Evolutionary conservation across 2,329 filamentous ascomycete species (phyloP).

Genomic region (Diaporthe sp.): DNA sequence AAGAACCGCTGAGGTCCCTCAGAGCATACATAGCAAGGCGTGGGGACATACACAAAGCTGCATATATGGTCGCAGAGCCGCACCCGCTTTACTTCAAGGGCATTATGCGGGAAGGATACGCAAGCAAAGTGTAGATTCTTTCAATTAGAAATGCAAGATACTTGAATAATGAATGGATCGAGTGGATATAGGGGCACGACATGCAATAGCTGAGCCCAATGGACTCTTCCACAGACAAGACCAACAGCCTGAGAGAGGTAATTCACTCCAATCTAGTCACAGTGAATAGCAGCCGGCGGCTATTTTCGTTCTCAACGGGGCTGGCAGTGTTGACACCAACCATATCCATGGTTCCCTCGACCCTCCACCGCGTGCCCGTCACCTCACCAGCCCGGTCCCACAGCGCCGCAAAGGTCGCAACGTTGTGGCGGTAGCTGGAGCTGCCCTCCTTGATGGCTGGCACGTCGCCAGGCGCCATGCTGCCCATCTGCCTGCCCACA

Average conservation of each 20-base stretch:
- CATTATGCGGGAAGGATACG: too few species aligned
- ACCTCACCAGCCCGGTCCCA: background rate
- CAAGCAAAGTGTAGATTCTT: too few species aligned
- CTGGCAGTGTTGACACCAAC: background rate
- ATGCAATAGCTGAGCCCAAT: too few species aligned
- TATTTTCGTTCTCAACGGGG: background rate
- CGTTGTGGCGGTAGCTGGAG: constrained; percentile 5
- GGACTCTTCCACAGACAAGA: too few species aligned
- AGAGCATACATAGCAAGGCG: too few species aligned
- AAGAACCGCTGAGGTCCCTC: too few species aligned
- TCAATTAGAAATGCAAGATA: too few species aligned
- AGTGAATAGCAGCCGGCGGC: background rate
- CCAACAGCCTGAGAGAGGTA: background rate
- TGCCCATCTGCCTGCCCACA: constrained; percentile 7
- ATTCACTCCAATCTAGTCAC: background rate
- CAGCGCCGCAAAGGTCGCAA: background rate
- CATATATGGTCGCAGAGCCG: too few species aligned
- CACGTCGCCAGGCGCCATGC: background rate
- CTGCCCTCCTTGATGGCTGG: background rate
- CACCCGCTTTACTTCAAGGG: too few species aligned
- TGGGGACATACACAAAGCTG: too few species aligned
- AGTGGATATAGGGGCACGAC: too few species aligned
- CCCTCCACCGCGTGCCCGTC: background rate
- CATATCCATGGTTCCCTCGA: background rate
- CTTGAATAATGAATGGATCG: too few species aligned